Conservation (phyloP, 768 basidiomycete species). For the Rubroboletus pulcherrimus region DNA sequence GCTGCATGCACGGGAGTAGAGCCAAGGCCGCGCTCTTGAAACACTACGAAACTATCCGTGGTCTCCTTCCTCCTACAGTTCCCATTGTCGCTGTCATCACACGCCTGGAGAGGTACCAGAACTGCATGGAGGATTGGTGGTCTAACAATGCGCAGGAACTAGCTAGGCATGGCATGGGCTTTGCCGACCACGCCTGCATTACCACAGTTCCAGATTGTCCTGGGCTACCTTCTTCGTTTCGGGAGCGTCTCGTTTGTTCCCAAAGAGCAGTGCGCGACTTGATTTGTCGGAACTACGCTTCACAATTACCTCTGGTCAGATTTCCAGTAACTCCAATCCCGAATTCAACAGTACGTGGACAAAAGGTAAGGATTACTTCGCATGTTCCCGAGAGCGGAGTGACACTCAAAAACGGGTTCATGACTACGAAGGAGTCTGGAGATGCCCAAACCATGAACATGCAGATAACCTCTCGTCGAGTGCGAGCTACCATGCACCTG, state of each 20-base stretch:
- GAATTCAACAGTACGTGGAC: not conserved
- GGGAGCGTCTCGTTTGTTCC: slow-evolving; percentile 13
- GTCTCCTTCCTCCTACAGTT: slow-evolving; percentile 2
- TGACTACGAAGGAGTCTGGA: not conserved
- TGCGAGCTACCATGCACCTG: not conserved
- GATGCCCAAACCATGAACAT: not conserved
- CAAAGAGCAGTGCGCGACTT: slow-evolving; percentile 8
- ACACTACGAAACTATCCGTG: slow-evolving; percentile 11
- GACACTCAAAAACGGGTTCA: not conserved
- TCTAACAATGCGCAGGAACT: slow-evolving; percentile 11
- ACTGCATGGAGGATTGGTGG: slow-evolving; percentile 25
- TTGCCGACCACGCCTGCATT: slow-evolving; percentile 20
- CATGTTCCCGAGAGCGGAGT: not conserved
- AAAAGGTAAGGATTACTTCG: slow-evolving; percentile 1
- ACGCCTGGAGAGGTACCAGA: slow-evolving; percentile 17
- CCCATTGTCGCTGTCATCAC: slow-evolving; percentile 19
- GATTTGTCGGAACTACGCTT: slow-evolving; percentile 10
- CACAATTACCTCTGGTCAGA: not conserved
- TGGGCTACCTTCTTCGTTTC: slow-evolving; percentile 2
- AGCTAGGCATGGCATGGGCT: slow-evolving; percentile 12
- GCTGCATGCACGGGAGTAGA: slow-evolving; percentile 20
- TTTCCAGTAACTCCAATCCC: slow-evolving; percentile 8
- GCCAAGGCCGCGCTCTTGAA: slow-evolving; percentile 17
- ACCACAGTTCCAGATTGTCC: slow-evolving; percentile 11
- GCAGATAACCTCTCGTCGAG: not conserved